These are phyloP conservation scores for Didymella keratinophila DNA, from an alignment of 2,329 filamentous ascomycete genomes.

Conservation along the genomic window DNA sequence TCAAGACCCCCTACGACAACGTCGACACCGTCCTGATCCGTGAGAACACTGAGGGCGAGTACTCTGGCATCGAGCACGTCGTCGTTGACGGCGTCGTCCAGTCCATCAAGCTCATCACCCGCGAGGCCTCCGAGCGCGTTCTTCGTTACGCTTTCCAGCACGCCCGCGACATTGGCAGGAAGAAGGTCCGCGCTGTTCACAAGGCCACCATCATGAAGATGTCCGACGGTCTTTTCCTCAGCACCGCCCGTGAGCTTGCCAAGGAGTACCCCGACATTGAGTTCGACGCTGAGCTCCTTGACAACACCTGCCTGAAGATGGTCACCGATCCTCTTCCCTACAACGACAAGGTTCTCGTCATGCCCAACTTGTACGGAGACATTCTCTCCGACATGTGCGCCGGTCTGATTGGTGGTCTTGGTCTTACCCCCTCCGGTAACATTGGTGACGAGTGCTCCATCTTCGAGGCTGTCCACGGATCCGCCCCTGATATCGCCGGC, in stretches of 20 bases:
- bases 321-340: conserved; percentile 94
- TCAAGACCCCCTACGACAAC: conserved; percentile 97
- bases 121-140: conserved; percentile 92
- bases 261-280: conserved; percentile 97
- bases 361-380: conserved; percentile 98
- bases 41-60: conserved; percentile 99
- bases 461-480: conserved; percentile 99
- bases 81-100: conserved; percentile 98
- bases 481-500: conserved; percentile 94
- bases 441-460: conserved; percentile 99
- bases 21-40: conserved; percentile 98
- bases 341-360: conserved; percentile 98
- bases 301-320: conserved; percentile 99
- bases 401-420: conserved; percentile 95
- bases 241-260: conserved; percentile 81
- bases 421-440: conserved; percentile 96
- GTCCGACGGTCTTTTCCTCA: conserved; percentile 97
- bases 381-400: conserved; percentile 99
- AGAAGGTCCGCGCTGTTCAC: conserved; percentile 97
- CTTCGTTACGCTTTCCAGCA: conserved; percentile 98
- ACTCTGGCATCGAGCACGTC: conserved; percentile 98
- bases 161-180: conserved; percentile 89
- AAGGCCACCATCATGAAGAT: conserved; percentile 99
- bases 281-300: conserved; percentile 96
- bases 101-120: conserved; percentile 99